Evolutionary conservation across 208 protist species (phyloP).

Genomic region (Novymonas esmeraldas): DNA sequence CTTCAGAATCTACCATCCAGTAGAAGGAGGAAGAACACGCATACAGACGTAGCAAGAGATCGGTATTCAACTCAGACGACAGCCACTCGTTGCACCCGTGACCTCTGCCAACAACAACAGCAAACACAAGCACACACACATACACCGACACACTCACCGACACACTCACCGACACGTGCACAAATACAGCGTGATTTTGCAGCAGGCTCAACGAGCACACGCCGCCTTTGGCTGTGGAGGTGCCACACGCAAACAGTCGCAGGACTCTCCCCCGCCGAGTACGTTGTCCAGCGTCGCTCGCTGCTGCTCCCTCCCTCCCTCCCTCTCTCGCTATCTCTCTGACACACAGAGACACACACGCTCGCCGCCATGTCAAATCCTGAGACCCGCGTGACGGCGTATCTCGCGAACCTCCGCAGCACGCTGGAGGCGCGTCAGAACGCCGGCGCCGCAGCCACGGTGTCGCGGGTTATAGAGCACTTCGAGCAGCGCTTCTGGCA

Average conservation of each 20-base stretch:
- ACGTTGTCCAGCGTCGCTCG: no score
- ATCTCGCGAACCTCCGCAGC: conserved; percentile 51
- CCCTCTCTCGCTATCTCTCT: neutral
- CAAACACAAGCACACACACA: conserved; percentile 1
- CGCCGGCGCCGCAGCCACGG: conserved; percentile 40
- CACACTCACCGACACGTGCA: no score
- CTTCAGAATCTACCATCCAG: no score
- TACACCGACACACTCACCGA: conserved; percentile 8
- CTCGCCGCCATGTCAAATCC: conserved; percentile 24
- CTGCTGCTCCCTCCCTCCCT: neutral
- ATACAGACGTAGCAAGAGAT: no score
- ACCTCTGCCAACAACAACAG: no score
- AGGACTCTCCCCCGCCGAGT: no score
- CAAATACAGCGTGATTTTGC: no score
- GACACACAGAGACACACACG: neutral
- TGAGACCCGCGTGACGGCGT: conserved; percentile 44
- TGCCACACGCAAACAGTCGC: no score
- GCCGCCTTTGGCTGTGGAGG: neutral
- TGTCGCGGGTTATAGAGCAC: conserved; percentile 42
- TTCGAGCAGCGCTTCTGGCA: conserved; percentile 67
- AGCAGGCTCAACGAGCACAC: no score
- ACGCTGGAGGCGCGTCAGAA: conserved; percentile 38
- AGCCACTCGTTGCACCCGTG: no score
- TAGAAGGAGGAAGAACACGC: no score
- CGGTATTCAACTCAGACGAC: no score